Conservation (phyloP, 2,329 filamentous ascomycete species). For the Rutstroemia sydowiana region DNA sequence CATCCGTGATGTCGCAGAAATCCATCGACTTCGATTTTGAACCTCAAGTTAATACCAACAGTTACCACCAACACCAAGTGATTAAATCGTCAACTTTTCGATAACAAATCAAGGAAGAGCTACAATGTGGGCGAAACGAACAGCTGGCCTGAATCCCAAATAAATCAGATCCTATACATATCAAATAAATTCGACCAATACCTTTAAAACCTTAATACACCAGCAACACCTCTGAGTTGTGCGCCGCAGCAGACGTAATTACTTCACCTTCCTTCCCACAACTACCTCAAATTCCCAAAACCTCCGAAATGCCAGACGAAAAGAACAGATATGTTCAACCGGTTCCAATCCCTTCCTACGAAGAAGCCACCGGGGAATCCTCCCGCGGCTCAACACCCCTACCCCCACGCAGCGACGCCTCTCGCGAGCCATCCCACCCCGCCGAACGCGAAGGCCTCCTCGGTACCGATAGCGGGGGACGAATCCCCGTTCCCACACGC, state of each 20-base stretch:
- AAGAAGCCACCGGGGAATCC: constrained; percentile 64
- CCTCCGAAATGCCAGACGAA: constrained; percentile 37
- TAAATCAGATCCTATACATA: not conserved
- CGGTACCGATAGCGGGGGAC: constrained; percentile 39
- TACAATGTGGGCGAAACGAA: constrained; percentile 16
- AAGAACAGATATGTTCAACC: constrained; percentile 52
- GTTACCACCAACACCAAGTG: constrained; percentile 2
- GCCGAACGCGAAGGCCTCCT: constrained; percentile 74
- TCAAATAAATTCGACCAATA: not conserved
- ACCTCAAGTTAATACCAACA: constrained; percentile 9
- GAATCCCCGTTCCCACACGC: constrained; percentile 35
- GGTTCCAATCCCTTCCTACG: constrained; percentile 74
- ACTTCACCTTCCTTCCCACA: not conserved
- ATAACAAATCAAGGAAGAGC: constrained; percentile 1
- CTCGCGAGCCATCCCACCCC: constrained; percentile 57
- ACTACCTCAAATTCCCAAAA: not conserved
- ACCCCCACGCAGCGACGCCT: constrained; percentile 43
- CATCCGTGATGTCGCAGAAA: constrained; percentile 13
- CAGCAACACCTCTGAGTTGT: not conserved
- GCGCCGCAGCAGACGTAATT: constrained; percentile 4
- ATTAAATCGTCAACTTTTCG: constrained; percentile 12
- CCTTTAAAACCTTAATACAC: not conserved
- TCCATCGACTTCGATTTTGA: constrained; percentile 3
- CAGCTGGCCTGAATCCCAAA: constrained; percentile 25
- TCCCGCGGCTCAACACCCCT: constrained; percentile 54